These are phyloP conservation scores for Aspergillus phoenicis DNA, from an alignment of 2,329 filamentous ascomycete genomes.

Conservation along the genomic window DNA sequence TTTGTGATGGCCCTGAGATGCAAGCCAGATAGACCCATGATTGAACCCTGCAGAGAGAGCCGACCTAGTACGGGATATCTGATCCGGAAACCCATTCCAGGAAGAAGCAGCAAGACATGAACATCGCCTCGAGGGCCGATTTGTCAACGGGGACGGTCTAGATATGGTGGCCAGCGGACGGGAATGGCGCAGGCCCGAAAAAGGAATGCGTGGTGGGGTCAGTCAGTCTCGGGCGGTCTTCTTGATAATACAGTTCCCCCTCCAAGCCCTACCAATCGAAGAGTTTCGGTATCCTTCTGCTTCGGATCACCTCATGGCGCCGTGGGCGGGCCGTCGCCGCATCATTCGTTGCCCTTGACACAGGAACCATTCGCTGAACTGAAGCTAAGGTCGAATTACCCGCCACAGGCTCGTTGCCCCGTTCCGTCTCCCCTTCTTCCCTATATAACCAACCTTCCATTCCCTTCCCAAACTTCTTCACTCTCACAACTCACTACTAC, in stretches of 20 bases:
- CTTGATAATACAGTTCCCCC: constrained; percentile 31
- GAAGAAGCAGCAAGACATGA: neutral
- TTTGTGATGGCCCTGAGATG: neutral
- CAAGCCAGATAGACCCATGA: neutral
- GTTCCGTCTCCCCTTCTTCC: constrained; percentile 11
- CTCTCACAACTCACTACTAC: constrained; percentile 11
- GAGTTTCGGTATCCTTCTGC: constrained; percentile 41
- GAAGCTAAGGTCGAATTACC: constrained; percentile 21
- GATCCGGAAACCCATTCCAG: neutral
- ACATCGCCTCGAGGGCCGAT: constrained; percentile 16
- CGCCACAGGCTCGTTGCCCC: constrained; percentile 20
- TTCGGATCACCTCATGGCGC: constrained; percentile 37
- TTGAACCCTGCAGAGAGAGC: neutral
- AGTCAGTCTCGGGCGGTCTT: constrained; percentile 42
- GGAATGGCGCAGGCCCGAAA: constrained; percentile 10
- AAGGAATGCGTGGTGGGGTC: constrained; percentile 18
- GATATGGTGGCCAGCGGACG: constrained; percentile 14
- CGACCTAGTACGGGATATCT: neutral
- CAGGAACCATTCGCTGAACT: constrained; percentile 13
- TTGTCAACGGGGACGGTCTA: constrained; percentile 26
- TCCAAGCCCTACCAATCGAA: constrained; percentile 31
- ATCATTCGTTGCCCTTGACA: constrained; percentile 16
- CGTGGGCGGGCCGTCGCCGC: constrained; percentile 18
- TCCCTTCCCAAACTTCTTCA: constrained; percentile 14
- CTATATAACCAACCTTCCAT: constrained; percentile 22